A percentile compares a stretch with the other conserved stretches of the same genome.
These are phyloP conservation scores for Blastomyces parvus DNA, from an alignment of 2,329 filamentous ascomycete species.

Conservation along the genomic window DNA sequence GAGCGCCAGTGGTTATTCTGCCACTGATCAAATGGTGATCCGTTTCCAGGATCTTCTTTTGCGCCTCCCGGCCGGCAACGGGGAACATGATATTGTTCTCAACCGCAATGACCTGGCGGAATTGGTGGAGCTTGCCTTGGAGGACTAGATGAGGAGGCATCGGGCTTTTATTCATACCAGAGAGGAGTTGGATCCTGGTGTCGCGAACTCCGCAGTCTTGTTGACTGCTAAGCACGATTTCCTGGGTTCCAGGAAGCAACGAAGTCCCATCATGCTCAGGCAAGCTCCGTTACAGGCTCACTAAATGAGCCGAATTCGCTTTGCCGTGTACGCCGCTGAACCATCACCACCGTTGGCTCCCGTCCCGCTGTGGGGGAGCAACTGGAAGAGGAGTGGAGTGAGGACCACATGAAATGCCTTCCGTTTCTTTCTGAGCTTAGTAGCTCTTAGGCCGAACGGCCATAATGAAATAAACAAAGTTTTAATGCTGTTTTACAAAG, in stretches of 20 bases:
- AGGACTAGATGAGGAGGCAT: conserved; percentile 1
- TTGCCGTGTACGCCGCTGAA: neutral
- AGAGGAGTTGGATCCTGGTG: neutral
- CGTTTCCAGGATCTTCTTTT: conserved; percentile 9
- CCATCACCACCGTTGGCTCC: neutral
- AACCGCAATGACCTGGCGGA: conserved; percentile 1
- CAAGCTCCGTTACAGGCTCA: neutral
- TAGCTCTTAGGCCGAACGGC: too few relatives aligned
- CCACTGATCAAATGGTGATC: conserved; percentile 7
- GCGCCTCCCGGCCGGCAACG: conserved; percentile 1
- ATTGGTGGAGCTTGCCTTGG: neutral
- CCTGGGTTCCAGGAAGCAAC: neutral
- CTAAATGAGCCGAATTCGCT: neutral
- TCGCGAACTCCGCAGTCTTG: neutral
- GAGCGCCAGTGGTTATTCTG: neutral
- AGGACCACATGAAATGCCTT: neutral
- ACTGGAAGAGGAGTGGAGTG: neutral
- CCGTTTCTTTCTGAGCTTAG: neutral
- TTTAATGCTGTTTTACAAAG: conserved; percentile 2
- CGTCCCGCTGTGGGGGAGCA: neutral
- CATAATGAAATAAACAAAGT: neutral
- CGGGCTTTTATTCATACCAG: neutral
- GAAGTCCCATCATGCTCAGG: neutral
- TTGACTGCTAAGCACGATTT: conserved; percentile 1
- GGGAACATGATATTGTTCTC: conserved; percentile 9